Base-by-base conservation (phyloP, 2,329 filamentous ascomycete species). In the Laburnicola sp. region DNA sequence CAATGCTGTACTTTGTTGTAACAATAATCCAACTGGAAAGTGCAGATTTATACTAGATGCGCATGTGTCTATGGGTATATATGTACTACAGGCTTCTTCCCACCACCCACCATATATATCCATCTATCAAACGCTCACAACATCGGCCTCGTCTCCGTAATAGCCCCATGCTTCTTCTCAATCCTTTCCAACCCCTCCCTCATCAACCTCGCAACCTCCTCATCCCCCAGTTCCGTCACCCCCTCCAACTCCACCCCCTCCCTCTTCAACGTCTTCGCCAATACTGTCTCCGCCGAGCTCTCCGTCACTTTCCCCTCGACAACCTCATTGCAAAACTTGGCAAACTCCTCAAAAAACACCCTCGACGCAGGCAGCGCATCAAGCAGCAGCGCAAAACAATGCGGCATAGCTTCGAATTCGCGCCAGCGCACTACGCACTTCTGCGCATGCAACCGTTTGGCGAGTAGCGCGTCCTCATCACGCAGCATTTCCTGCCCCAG, bases 371-470 rank as follows among this genome's bases (percentile, higher is more conserved):
- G 42, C 2, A 71, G 48, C 1, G 57, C 50, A n/a, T 75, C 74
- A 3, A 79, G 52, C 48, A 80, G 52, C 71, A 78, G 71, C 0
- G 64, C 71, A 58, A 80, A 93, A 59, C 83, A 84, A 72, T 92
- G 89, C 47, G 89, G 88, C 89, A 93, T 93, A 2, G 84, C 86
- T 68, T 91, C 86, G 66, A 85, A 94, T 72, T 90, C 83, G 66
- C 89, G 83, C 62, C 85, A 87, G 3, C 83, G 77, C 0, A 92
- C 82, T 0, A 63, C 65, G 0, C 86, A 86, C 4, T 82, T 84
- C 39, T 87, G 82, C 6, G 62, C 57, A 11, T 76, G 76, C 8
- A 88, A 76, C 34, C 79, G 78, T 35, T 75, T 71, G 0, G 85
- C 87, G 2, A 89, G 65, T 45, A 83, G 82, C 56, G 78, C 79